Percentiles rank a stretch among this genome's conserved stretches.
These are phyloP conservation scores for Talaromyces stipitatus DNA, from an alignment of 495 filamentous ascomycete species.

Conservation along the genomic window DNA sequence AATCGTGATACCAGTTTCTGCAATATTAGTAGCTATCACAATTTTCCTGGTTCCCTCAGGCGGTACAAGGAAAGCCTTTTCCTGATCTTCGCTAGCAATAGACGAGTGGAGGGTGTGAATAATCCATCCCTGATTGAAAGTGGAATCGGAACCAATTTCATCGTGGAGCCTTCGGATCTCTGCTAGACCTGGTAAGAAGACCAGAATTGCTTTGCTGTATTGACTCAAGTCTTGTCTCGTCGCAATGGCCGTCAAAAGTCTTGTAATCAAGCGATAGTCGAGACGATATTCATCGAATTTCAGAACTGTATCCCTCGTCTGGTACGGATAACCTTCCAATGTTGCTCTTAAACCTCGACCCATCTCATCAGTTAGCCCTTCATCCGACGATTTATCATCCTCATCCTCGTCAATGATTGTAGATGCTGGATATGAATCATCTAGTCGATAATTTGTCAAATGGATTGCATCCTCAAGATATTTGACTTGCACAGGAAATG, in stretches of 20 bases:
- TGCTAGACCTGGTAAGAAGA: conserved; percentile 92
- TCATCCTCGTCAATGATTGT: conserved; percentile 32
- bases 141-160: conserved; percentile 61
- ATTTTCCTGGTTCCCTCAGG: conserved; percentile 79
- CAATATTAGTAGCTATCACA: conserved; percentile 92
- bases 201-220: conserved; percentile 83
- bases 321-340: conserved; percentile 63
- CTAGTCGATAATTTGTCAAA: conserved; percentile 60
- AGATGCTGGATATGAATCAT: conserved; percentile 41
- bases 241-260: conserved; percentile 65
- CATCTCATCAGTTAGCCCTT: conserved; percentile 24
- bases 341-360: conserved; percentile 21
- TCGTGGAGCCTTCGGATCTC: conserved; percentile 88
- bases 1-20: conserved; percentile 95
- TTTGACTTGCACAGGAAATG: conserved; percentile 80
- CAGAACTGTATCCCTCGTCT: conserved; percentile 63
- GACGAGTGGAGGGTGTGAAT: conserved; percentile 86
- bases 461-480: conserved; percentile 91
- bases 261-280: conserved; percentile 73
- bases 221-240: conserved; percentile 50
- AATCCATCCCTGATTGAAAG: conserved; percentile 64
- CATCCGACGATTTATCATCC: conserved; percentile 40
- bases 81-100: conserved; percentile 94
- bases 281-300: conserved; percentile 82
- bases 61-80: conserved; percentile 79